Percentiles rank a stretch among this genome's conserved stretches.
phyloP scores from a whole-genome alignment of 1,139 yeast species.

The Blastobotrys serpentis region DNA sequence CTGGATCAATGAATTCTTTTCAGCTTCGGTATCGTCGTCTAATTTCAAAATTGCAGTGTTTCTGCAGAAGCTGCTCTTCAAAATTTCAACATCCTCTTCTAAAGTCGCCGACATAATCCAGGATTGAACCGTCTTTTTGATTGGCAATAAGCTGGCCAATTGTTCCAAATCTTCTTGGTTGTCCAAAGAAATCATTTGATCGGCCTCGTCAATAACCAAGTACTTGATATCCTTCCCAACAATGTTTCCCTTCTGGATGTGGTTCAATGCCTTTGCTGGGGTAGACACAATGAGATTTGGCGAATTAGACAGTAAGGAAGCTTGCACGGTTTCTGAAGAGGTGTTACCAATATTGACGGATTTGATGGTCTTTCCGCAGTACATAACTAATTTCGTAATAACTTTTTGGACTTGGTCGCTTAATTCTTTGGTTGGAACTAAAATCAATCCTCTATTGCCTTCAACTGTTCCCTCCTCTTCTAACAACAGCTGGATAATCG shows the following conservation, averaged over 20 bases:
- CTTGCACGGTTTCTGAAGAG: conserved; percentile 68
- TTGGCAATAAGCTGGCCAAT: conserved; percentile 62
- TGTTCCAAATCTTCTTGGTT: conserved; percentile 75
- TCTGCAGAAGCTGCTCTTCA: conserved; percentile 77
- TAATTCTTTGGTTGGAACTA: conserved; percentile 85
- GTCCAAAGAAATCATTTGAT: conserved; percentile 85
- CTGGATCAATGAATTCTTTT: conserved; percentile 65
- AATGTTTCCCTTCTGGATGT: conserved; percentile 39
- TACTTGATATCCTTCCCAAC: conserved; percentile 53
- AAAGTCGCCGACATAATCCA: conserved; percentile 97
- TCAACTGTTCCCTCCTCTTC: conserved; percentile 31
- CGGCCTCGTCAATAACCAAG: conserved; percentile 94
- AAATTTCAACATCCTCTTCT: conserved; percentile 75
- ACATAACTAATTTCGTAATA: conserved; percentile 63
- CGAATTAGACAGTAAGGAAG: conserved; percentile 60
- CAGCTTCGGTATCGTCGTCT: conserved; percentile 47
- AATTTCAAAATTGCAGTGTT: conserved; percentile 81
- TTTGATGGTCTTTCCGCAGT: conserved; percentile 66
- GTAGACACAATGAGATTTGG: conserved; percentile 88
- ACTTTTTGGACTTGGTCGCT: conserved; percentile 80
- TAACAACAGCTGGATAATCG: conserved; percentile 69
- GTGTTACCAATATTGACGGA: conserved; percentile 73
- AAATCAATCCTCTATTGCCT: conserved; percentile 48
- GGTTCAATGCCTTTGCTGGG: conserved; percentile 71
- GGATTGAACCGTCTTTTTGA: conserved; percentile 76